A percentile compares a stretch with the other conserved stretches of the same genome.
These are phyloP conservation scores for Mycena galopus DNA, from an alignment of 768 basidiomycete genomes.

Conservation along the genomic window DNA sequence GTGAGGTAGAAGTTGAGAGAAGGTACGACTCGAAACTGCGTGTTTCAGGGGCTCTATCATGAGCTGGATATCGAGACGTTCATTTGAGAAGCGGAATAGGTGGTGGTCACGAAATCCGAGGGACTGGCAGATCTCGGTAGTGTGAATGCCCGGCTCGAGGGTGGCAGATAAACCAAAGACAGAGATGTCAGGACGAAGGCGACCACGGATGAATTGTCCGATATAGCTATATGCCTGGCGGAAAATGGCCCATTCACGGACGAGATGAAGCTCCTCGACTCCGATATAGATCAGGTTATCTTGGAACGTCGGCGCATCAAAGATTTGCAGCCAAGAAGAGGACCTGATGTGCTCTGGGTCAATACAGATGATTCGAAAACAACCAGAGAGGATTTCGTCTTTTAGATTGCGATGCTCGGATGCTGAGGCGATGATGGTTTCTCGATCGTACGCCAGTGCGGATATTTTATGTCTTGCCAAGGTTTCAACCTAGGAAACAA, in stretches of 20 bases:
- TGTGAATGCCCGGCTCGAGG: background rate
- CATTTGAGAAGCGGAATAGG: background rate
- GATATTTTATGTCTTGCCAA: background rate
- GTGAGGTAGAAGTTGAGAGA: background rate
- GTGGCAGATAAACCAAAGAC: background rate
- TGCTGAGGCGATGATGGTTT: background rate
- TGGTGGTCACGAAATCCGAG: background rate
- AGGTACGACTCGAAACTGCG: background rate
- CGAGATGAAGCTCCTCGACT: background rate
- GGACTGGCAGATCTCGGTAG: background rate
- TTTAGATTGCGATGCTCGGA: background rate
- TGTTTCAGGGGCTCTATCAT: background rate
- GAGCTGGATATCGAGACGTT: background rate
- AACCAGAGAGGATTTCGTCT: background rate
- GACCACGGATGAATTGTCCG: background rate
- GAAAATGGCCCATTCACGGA: background rate
- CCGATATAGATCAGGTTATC: background rate
- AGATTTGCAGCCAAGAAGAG: background rate
- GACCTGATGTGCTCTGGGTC: background rate
- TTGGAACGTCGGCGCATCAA: background rate
- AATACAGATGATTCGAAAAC: background rate
- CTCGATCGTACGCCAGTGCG: background rate
- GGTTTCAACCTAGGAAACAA: background rate
- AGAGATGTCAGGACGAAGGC: background rate
- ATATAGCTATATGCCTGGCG: background rate